Conservation (phyloP, 1,284 basidiomycete genomes). For the Neolentinus lepideus region DNA sequence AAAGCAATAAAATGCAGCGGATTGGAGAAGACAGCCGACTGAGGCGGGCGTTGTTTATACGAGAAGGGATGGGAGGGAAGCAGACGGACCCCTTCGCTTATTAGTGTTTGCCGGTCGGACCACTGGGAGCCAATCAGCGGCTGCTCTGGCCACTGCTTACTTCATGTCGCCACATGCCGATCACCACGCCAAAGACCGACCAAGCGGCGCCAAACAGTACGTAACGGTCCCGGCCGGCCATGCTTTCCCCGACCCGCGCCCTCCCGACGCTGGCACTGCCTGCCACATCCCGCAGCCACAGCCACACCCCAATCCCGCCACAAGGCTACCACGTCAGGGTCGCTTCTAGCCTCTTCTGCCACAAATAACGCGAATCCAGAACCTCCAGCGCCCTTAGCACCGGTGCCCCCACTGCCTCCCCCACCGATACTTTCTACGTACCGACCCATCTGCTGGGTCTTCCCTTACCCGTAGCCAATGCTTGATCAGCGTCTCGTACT, state of each 20-base stretch:
- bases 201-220: neutral
- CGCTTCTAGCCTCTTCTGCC: neutral
- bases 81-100: neutral
- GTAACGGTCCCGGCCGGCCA: neutral
- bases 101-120: neutral
- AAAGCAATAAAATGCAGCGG: no score
- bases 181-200: neutral
- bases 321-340: no score
- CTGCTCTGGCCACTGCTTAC: neutral
- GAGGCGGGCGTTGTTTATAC: neutral
- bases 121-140: neutral
- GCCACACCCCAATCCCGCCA: neutral
- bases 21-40: no score
- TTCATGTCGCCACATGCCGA: neutral
- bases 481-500: neutral
- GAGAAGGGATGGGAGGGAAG: neutral
- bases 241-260: neutral
- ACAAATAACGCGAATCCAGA: neutral
- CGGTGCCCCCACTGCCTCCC: neutral
- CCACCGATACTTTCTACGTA: neutral
- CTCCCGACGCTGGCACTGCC: neutral
- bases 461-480: neutral
- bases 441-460: neutral
- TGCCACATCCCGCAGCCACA: no score
- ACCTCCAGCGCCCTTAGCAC: neutral